Evolutionary conservation across 768 basidiomycete species (phyloP), one percentile per base, ranked within the genome.

Genomic region (Lanmaoa rubissima): DNA sequence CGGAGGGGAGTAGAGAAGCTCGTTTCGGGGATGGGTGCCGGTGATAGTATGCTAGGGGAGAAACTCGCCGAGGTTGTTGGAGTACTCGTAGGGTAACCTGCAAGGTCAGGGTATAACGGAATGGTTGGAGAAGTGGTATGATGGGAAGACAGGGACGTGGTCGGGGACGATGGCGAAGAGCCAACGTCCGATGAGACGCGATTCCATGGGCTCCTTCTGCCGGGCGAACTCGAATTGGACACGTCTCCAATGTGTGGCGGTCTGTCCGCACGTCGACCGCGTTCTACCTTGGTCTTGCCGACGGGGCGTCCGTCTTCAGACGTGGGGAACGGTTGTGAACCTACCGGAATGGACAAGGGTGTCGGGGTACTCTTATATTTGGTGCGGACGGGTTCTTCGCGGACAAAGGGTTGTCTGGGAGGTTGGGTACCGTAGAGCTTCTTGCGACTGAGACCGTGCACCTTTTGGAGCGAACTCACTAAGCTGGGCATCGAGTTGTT

Each of bases 381-480:
- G 10, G 69, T 59, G 44, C 72, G 73, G 41, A 78, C 73, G 11
- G 77, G 75, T 46, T 81, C 82, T 38, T 84, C 82, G 41, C 76
- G 74, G 63, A 85, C 75, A 63, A 85, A 85, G 0, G 85, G 82
- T 39, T 73, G 67, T 28, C 79, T 75, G 17, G 72, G 59, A 17
- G 82, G 77, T 62, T 83, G 82, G 11, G 78, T 53, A 12, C 81
- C 79, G 55, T 86, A 85, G 9, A 84, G 76, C 61, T 85, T 85
- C 72, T 87, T 88, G 73, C 87, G 86, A 9, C 83, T 86, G 46
- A 89, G 64, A 3, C 87, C 87, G 54, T 88, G 86, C 36, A 82
- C 78, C 63, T 85, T 82, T 68, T 88, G 84, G 16, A 88, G 75
- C 24, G 83, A 84, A 24, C 73, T 76, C 47, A 89, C 87, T 1